Evolutionary conservation across 1,284 basidiomycete species (phyloP).

Genomic region (Tilletia indica): DNA sequence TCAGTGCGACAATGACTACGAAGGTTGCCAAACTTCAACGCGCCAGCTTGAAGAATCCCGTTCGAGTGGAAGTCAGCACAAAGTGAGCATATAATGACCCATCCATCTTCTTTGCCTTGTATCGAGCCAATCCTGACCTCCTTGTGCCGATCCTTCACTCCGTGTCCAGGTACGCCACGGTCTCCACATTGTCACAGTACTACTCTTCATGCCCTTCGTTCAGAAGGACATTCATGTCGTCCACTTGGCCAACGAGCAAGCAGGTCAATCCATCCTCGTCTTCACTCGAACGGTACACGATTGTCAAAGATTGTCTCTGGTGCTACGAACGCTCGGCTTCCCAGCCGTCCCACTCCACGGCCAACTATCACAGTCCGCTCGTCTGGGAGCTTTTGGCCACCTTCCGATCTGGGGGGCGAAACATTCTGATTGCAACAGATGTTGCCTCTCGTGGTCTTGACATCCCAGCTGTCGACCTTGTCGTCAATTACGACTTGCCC

Average conservation of each 20-base stretch:
- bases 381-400: conserved; percentile 91
- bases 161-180: conserved; percentile 80
- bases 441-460: conserved; percentile 90
- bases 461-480: conserved; percentile 91
- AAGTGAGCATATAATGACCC: conserved; percentile 65
- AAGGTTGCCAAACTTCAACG: conserved; percentile 96
- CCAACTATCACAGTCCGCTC: conserved; percentile 87
- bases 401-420: conserved; percentile 91
- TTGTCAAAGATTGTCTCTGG: conserved; percentile 82
- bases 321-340: conserved; percentile 87
- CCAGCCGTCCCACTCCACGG: conserved; percentile 94
- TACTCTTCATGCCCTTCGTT: conserved; percentile 89
- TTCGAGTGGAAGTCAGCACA: conserved; percentile 84
- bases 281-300: conserved; percentile 96
- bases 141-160: not conserved
- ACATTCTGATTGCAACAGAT: conserved; percentile 91
- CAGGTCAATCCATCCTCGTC: conserved; percentile 90
- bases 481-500: conserved; percentile 98
- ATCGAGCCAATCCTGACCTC: not conserved
- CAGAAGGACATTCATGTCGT: conserved; percentile 91
- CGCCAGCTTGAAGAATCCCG: conserved; percentile 89
- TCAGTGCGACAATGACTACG: conserved; percentile 99
- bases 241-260: conserved; percentile 82
- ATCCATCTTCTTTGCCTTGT: not conserved
- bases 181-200: conserved; percentile 90